phyloP scores from a whole-genome alignment of 257 asterid genomes.

The Anisodus tanguticus region DNA sequence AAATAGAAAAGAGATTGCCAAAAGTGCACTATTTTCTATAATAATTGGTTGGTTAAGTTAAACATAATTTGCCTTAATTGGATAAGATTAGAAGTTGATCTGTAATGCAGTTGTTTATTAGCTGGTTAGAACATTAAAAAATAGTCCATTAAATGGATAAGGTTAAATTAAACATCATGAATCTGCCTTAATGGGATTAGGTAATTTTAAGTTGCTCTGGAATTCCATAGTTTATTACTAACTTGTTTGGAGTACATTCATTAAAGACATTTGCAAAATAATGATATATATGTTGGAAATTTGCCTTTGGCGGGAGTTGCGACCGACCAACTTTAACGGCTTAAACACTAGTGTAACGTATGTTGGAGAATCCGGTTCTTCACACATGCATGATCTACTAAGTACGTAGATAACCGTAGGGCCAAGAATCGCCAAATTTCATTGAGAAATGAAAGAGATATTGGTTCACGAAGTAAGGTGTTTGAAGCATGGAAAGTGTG shows the following conservation, averaged over 20 bases:
- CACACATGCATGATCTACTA: no score
- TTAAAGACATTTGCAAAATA: neutral
- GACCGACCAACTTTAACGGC: no score
- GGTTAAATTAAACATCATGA: neutral
- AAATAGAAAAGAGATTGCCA: neutral
- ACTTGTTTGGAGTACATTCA: conserved; percentile 10
- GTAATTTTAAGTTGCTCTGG: neutral
- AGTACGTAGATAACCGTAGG: no score
- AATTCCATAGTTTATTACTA: neutral
- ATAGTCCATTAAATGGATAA: neutral
- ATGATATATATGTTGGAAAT: no score
- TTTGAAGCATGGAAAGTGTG: no score
- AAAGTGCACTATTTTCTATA: neutral
- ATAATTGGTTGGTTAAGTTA: neutral
- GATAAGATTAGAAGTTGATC: neutral
- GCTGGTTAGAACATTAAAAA: neutral
- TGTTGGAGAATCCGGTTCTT: no score
- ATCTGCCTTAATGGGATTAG: conserved; percentile 9
- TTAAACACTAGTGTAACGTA: no score
- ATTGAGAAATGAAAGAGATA: no score
- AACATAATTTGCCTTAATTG: conserved; percentile 17
- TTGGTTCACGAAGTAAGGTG: no score
- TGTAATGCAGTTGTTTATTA: neutral
- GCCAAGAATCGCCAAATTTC: no score
- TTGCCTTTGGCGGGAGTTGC: no score